A percentile compares a stretch with the other conserved stretches of the same genome.
phyloP scores from a whole-genome alignment of 352 stramenopile genomes.

The Phytophthora boehmeriae region DNA sequence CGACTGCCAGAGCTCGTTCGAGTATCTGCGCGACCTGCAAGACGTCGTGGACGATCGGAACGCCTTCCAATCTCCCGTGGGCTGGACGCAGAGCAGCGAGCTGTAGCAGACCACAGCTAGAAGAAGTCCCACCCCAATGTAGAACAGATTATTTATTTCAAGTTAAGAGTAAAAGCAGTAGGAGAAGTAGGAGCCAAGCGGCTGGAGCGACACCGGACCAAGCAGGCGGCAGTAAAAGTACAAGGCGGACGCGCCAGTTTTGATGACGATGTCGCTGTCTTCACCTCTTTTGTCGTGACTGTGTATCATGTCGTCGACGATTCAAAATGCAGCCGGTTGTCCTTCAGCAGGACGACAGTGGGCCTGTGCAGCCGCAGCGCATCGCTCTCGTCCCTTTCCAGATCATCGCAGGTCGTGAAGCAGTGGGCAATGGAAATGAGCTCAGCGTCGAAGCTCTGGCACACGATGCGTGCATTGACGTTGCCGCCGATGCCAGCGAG shows the following conservation, averaged over 20 bases:
- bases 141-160: constrained; percentile 42
- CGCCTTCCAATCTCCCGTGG: constrained; percentile 14
- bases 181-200: constrained; percentile 8
- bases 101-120: constrained; percentile 20
- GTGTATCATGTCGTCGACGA: constrained; percentile 37
- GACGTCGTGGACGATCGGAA: constrained; percentile 39
- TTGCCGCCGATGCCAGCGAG: constrained; percentile 87
- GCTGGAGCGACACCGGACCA: constrained; percentile 3
- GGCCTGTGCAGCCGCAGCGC: constrained; percentile 56
- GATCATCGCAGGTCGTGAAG: constrained; percentile 89
- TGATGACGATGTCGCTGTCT: constrained; percentile 6
- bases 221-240: constrained; percentile 28
- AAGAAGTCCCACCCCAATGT: constrained; percentile 7
- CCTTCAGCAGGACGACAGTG: constrained; percentile 58
- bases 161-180: constrained; percentile 5
- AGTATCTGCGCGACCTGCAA: constrained; percentile 57
- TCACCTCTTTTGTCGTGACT: constrained; percentile 5
- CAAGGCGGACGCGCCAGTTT: constrained; percentile 20
- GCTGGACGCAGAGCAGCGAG: constrained; percentile 29
- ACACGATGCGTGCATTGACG: constrained; percentile 65
- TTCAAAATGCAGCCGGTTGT: constrained; percentile 71
- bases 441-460: constrained; percentile 88
- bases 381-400: constrained; percentile 44
- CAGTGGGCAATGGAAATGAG: constrained; percentile 90
- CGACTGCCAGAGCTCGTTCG: constrained; percentile 67